Evolutionary conservation across 2,329 filamentous ascomycete species (phyloP).

Genomic region (Rhynchosporium graminicola): DNA sequence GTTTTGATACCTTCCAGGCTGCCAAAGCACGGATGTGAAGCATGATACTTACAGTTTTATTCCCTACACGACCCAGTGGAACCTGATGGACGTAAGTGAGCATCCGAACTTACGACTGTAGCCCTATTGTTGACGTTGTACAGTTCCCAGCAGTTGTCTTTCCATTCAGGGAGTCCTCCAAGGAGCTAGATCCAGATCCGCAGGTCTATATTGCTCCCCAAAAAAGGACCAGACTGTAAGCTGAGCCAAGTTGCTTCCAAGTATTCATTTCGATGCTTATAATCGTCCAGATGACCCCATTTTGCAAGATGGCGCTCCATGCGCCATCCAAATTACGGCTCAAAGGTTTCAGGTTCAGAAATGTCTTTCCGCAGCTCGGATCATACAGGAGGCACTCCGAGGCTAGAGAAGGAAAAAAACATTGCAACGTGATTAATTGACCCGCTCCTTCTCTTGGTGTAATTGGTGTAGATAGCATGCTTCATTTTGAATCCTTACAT

Average conservation of each 20-base stretch:
- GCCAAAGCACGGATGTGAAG: conserved; percentile 2
- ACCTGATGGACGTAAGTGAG: conserved; percentile 6
- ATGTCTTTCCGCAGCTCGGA: conserved; percentile 7
- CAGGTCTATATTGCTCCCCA: not conserved
- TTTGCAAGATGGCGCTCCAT: conserved; percentile 8
- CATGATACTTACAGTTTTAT: conserved; percentile 3
- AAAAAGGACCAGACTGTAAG: conserved; percentile 5
- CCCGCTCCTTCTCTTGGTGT: not conserved
- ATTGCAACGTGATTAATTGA: not conserved
- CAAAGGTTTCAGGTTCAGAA: conserved; percentile 9
- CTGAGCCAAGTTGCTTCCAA: not conserved
- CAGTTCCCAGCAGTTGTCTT: conserved; percentile 2
- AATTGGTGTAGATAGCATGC: not conserved
- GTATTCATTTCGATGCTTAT: not conserved
- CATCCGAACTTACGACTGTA: not conserved
- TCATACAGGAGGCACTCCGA: conserved; percentile 2
- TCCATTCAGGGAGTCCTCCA: not conserved
- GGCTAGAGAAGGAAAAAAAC: not conserved
- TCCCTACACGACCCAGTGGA: conserved; percentile 9
- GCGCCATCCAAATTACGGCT: conserved; percentile 2
- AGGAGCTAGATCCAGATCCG: conserved; percentile 2
- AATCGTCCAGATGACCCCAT: not conserved
- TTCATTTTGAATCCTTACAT: not conserved
- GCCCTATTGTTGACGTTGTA: not conserved
- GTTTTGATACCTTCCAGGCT: not conserved